Base-by-base conservation (phyloP, 495 filamentous ascomycete genomes). In the Margaritispora aquatica region DNA sequence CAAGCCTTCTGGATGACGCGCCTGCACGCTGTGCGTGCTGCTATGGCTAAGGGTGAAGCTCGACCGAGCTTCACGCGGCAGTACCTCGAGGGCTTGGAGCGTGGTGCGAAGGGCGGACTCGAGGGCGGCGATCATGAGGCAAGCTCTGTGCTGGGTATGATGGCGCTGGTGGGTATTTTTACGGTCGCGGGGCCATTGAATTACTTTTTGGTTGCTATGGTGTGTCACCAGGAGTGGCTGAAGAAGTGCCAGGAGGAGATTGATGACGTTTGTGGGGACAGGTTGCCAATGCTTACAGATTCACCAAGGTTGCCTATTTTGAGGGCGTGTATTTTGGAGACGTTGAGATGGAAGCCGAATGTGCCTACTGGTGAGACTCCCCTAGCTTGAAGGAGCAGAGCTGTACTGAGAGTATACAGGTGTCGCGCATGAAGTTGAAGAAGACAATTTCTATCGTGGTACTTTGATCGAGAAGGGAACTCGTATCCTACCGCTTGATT, bases 161-260 rank as follows among this genome's bases (percentile, higher is more conserved):
- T 75, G 17, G 71, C 76, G 54, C 72, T 70, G 27, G 72, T 72
- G 44, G 73, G 68, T 24, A 70, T 73, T 26, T 75, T 73, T 0
- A 71, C 73, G 7, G 63, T 69, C 13, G 66, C 60, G 27, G 68
- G 68, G 0, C 55, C 75, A 10, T 63, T 71, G 9, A 36, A 55
- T 22, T 64, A 62, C 11, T 70, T 78, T 52, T 63, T 84, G 13
- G 61, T 84, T 17, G 81, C 84, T 19, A 82, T 86, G 80, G 71
- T 75, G 58, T 76, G 79, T 59, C 80, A 81, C 63, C 81, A 81
- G 1, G 72, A 82, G 54, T 82, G 76, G 72, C 77, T 80, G 65
- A 58, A 57, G 9, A 75, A 70, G 59, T 66, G 79, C 17, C 81
- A 83, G 49, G 73, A 71, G 31, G 82, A 85, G 62, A 63, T 86